Conservation (phyloP, 2,329 filamentous ascomycete genomes). For the Graphilbum ipis-grandicollis region DNA sequence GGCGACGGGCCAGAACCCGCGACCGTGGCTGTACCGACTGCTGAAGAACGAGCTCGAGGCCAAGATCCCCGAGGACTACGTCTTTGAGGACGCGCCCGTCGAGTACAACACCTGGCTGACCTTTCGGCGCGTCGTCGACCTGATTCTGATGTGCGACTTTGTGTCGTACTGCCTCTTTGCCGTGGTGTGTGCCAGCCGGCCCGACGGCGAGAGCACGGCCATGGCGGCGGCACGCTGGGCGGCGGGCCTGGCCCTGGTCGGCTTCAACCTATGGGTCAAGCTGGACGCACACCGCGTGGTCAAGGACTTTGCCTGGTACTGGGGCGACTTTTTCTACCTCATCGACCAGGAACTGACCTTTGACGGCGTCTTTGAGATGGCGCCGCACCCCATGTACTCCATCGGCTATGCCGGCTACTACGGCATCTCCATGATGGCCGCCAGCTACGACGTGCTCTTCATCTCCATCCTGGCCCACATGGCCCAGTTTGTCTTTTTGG, state of each 20-base stretch:
- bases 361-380: slow-evolving; percentile 97
- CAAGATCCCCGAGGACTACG: slow-evolving; percentile 88
- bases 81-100: slow-evolving; percentile 78
- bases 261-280: slow-evolving; percentile 98
- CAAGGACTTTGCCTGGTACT: slow-evolving; percentile 99
- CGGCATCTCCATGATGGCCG: slow-evolving; percentile 93
- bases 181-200: slow-evolving; percentile 65
- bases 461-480: slow-evolving; percentile 92
- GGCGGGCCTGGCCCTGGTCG: slow-evolving; percentile 59
- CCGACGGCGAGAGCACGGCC: slow-evolving; percentile 50
- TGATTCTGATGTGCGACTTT: slow-evolving; percentile 98
- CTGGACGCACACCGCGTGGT: slow-evolving; percentile 93
- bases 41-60: slow-evolving; percentile 83
- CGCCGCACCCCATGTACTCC: slow-evolving; percentile 96
- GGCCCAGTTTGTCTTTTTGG: slow-evolving; percentile 84
- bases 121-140: slow-evolving; percentile 85
- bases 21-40: slow-evolving; percentile 65
- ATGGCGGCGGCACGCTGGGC: slow-evolving; percentile 63
- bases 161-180: slow-evolving; percentile 93
- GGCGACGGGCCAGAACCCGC: slow-evolving; percentile 60
- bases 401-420: slow-evolving; percentile 97
- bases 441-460: slow-evolving; percentile 92
- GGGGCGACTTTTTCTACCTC: slow-evolving; percentile 98
- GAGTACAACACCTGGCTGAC: slow-evolving; percentile 99
- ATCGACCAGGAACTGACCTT: slow-evolving; percentile 97